Evolutionary conservation across 441 rosid genomes (phyloP), one percentile per base, ranked within the genome.

Genomic region (Cnidoscolus chayamansa): DNA sequence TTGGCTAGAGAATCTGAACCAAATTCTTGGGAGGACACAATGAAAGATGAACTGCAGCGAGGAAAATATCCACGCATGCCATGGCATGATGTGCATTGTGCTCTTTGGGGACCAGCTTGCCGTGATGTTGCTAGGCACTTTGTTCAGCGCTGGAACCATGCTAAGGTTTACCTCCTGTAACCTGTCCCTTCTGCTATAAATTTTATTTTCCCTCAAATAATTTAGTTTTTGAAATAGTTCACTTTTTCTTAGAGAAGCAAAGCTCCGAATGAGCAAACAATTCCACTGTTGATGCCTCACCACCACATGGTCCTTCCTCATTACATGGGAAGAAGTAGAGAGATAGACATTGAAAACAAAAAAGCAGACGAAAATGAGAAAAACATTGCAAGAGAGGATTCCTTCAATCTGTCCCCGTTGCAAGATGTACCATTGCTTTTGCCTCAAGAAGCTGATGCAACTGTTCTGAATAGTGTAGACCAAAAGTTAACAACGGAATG

Each of bases 241-340:
- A 17, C 48, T 48, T 60, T 76, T 57, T 65, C 56, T 66, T 75
- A 95, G 99, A 93, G 98, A 86, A 93, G 82, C 81, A 93, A 95
- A 83, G 99, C 99, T 62, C 98, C 86, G 67, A 80, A 95, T 72
- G 97, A 95, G 86, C 91, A 95, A 82, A 80, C 91, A 68, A 95
- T 95, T 81, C 99, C 99, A 47, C 84, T 93, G 58, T 89, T 95
- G 75, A 91, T 93, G 90, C 99, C 99, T 74, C 99, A 89, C 73
- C 98, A 95, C 75, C 96, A 95, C 84, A 95, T 93, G 99, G 99
- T 95, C 67, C 90, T 93, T 73, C 99, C 98, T 62, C 99, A 91
- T 82, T 95, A 93, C 79, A 78, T 90, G 94, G 97, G 94, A 72
- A 86, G 80, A 84, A 88, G 92, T 78, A 80, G 71, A 74, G 90